These are phyloP conservation scores for Trichoderma sp. DNA, from an alignment of 2,329 filamentous ascomycete genomes.

Conservation along the genomic window DNA sequence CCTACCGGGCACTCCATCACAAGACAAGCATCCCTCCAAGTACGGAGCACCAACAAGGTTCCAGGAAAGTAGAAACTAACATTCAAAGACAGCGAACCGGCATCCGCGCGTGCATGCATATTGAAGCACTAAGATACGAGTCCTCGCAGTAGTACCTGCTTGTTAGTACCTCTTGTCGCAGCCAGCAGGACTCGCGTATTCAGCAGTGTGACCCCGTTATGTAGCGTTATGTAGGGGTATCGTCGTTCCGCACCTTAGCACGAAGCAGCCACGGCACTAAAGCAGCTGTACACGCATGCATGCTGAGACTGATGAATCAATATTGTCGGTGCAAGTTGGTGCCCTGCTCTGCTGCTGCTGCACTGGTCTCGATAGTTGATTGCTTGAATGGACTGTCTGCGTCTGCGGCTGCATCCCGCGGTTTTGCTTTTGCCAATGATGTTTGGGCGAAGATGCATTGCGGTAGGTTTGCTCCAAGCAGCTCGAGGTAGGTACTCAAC, in stretches of 20 bases:
- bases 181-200: background rate
- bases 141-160: background rate
- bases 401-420: background rate
- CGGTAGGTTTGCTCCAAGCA: background rate
- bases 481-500: background rate
- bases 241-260: background rate
- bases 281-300: background rate
- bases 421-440: background rate
- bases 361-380: background rate
- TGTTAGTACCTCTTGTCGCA: background rate
- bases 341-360: background rate
- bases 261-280: background rate
- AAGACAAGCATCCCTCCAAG: background rate
- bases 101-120: background rate
- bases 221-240: background rate
- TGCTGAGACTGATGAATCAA: background rate
- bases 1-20: slow-evolving; percentile 15
- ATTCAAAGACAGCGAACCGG: background rate
- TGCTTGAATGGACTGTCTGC: background rate
- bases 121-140: background rate
- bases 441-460: background rate
- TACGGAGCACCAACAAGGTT: background rate
- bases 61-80: background rate
- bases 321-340: background rate
- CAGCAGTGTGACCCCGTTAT: background rate